Evolutionary conservation across 208 protist genomes (phyloP).

Genomic region (Leishmania lainsoni): DNA sequence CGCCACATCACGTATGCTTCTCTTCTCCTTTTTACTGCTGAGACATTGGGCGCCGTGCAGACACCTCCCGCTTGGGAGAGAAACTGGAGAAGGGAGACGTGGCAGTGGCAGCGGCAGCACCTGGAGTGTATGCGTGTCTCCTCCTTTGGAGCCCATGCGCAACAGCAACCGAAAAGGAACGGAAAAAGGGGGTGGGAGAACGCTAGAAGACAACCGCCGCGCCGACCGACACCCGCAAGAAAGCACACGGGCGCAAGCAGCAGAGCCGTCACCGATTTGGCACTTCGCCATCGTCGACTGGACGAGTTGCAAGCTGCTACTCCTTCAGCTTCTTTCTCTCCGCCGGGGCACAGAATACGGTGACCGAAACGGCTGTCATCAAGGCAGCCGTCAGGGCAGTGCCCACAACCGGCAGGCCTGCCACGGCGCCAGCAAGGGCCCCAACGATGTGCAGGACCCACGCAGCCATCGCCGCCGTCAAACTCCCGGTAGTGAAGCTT

Average conservation of each 20-base stretch:
- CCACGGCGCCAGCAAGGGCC: conserved; percentile 14
- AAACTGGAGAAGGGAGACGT: background rate
- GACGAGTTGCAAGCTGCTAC: background rate
- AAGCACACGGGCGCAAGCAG: background rate
- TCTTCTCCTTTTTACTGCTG: background rate
- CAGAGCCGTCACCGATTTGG: background rate
- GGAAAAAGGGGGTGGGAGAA: background rate
- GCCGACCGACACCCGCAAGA: too few species aligned
- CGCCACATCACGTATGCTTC: background rate
- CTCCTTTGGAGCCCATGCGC: background rate
- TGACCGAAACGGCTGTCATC: conserved; percentile 7
- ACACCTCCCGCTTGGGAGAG: background rate
- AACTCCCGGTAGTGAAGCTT: conserved; percentile 29
- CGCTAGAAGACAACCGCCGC: background rate
- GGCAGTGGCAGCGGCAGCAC: background rate
- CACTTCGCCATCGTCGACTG: background rate
- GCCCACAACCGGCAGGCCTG: conserved; percentile 12
- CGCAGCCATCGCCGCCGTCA: background rate
- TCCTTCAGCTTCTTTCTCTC: conserved; percentile 6
- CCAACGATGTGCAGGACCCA: conserved; percentile 17
- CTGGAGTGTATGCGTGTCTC: background rate
- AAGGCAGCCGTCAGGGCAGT: conserved; percentile 13
- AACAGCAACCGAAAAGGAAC: background rate
- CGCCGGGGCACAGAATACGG: background rate
- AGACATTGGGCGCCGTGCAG: background rate